Percentiles rank a stretch among this genome's conserved stretches.
phyloP scores from a whole-genome alignment of 2,329 filamentous ascomycete genomes.

The Dendryphion nanum region DNA sequence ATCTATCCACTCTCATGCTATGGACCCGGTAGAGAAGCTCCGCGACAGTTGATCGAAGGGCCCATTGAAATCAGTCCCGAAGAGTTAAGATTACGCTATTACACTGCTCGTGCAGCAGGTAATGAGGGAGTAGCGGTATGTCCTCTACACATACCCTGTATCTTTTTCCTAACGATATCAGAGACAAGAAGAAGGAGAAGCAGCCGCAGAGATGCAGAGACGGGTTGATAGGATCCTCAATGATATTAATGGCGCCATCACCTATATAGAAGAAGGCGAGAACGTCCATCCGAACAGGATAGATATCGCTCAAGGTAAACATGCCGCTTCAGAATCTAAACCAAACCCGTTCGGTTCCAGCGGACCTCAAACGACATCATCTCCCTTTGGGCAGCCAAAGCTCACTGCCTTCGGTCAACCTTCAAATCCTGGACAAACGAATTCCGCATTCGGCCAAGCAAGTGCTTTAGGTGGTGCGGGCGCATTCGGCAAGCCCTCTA shows the following conservation, averaged over 20 bases:
- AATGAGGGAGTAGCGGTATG: slow-evolving; percentile 56
- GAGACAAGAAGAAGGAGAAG: slow-evolving; percentile 59
- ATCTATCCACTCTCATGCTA: slow-evolving; percentile 87
- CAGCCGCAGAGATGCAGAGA: slow-evolving; percentile 62
- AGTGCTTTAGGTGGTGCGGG: slow-evolving; percentile 12
- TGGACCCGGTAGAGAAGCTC: slow-evolving; percentile 72
- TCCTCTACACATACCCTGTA: slow-evolving; percentile 2
- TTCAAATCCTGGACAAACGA: slow-evolving; percentile 34
- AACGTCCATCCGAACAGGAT: slow-evolving; percentile 35
- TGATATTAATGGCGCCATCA: slow-evolving; percentile 66
- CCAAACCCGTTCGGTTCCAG: slow-evolving; percentile 30
- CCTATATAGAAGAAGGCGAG: slow-evolving; percentile 36
- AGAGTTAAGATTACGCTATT: slow-evolving; percentile 74
- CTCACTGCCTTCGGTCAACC: slow-evolving; percentile 32
- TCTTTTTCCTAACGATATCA: slow-evolving; percentile 30
- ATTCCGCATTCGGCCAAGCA: slow-evolving; percentile 43
- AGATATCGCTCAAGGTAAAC: slow-evolving; percentile 27
- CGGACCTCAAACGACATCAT: slow-evolving; percentile 15
- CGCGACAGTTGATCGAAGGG: slow-evolving; percentile 81
- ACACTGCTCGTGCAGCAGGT: slow-evolving; percentile 62
- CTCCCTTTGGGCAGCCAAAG: slow-evolving; percentile 39
- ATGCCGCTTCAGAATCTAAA: slow-evolving; percentile 11
- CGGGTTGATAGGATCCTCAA: slow-evolving; percentile 71
- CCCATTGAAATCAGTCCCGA: slow-evolving; percentile 83
- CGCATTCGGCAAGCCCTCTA: slow-evolving; percentile 30